Base-by-base conservation (phyloP, 2,329 filamentous ascomycete species). In the Cercospora berteroae region DNA sequence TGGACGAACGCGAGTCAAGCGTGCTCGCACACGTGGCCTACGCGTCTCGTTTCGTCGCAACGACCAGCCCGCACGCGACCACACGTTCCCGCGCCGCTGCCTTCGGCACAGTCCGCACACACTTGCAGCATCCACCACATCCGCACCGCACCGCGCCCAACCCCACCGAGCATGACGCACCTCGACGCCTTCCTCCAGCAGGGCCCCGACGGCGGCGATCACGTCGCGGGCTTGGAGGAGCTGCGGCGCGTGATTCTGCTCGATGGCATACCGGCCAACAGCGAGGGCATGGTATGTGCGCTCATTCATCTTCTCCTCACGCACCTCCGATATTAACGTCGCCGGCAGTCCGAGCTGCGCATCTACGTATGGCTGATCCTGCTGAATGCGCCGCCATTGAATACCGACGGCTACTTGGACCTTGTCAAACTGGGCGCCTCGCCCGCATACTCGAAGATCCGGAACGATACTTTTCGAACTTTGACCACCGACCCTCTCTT, bases 341-440 rank as follows among this genome's bases (percentile, higher is more conserved):
- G 0, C 39, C 33, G 27, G 36, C 74, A 97, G 94, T 99, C 95
- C 20, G 90, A 93, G 56, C 84, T 95, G 70, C 90, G 95, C 75
- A 96, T 98, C 78, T 98, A 99, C 79, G 88, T 96, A 71, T 99
- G 95, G 95, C 87, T 98, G 48, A 92, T 97, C 73, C 87, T 99
- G 12, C 90, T 99, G 74, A 92, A 97, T 77, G 90, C 94, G 33
- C 89, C 93, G 6, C 88, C 96, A 52, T 83, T 97, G 70, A 86
- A 89, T 55, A 97, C 95, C 67, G 92, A 97, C 74, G 86, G 90
- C 69, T 99, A 99, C 79, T 90, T 98, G 71, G 86, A 88, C 66
- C 90, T 98, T 55, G 90, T 99, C 71, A 93, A 96, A 77, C 92
- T 95, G 70, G 94, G 95, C 70, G 91, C 94, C 25, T 98, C 94